phyloP scores from a whole-genome alignment of 176 grass and related monocot species.

The Metroxylon sagu region DNA sequence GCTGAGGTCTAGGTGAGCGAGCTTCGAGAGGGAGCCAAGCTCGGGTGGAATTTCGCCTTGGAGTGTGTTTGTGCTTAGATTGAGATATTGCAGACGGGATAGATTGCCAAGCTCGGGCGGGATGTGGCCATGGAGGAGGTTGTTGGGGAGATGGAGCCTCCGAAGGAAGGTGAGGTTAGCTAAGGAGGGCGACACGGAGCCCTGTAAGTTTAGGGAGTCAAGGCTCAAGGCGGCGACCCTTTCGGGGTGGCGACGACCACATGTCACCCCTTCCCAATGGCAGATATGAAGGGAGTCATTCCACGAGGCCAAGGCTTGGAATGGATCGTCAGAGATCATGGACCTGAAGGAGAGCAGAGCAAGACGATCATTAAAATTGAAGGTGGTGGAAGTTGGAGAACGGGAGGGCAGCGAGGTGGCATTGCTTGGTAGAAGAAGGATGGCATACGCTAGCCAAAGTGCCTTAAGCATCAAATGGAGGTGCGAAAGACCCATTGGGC shows the following conservation, averaged over 20 bases:
- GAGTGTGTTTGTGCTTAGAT: slow-evolving; percentile 7
- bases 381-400: too few relatives aligned
- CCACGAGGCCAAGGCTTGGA: slow-evolving; percentile 26
- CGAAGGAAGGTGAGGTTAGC: slow-evolving; percentile 41
- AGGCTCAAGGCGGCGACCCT: slow-evolving; percentile 26
- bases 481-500: too few relatives aligned
- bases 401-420: too few relatives aligned
- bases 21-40: slow-evolving; percentile 8
- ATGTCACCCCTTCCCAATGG: slow-evolving; percentile 23
- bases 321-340: slow-evolving; percentile 26
- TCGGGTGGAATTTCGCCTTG: not conserved
- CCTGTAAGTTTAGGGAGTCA: slow-evolving; percentile 9
- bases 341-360: slow-evolving; percentile 47
- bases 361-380: not conserved
- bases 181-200: slow-evolving; percentile 3
- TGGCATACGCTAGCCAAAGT: too few relatives aligned
- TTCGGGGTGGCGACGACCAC: slow-evolving; percentile 9
- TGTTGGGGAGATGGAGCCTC: slow-evolving; percentile 18
- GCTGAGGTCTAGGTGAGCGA: not conserved
- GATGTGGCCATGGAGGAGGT: slow-evolving; percentile 17
- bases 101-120: slow-evolving; percentile 18
- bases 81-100: slow-evolving; percentile 4
- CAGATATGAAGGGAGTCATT: slow-evolving; percentile 27
- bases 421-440: too few relatives aligned
- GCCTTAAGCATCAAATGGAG: too few relatives aligned